A percentile compares a stretch with the other conserved stretches of the same genome.
Evolutionary conservation across 768 basidiomycete species (phyloP).

Genomic region (Megacollybia marginata): DNA sequence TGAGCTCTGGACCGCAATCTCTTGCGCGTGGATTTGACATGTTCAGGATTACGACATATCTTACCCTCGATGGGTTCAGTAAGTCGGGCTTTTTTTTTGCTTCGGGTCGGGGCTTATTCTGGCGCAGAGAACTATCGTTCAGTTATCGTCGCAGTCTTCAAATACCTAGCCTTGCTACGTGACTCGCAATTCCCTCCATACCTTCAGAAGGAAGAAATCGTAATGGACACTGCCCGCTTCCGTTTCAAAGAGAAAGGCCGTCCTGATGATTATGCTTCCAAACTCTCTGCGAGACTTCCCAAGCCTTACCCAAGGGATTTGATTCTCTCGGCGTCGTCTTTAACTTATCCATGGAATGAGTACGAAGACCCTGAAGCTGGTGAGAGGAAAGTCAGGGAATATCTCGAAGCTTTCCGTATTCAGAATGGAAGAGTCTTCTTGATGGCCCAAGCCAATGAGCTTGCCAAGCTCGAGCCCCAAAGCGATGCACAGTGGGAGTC

Average conservation of each 20-base stretch:
- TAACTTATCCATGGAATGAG: slow-evolving; percentile 70
- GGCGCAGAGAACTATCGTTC: slow-evolving; percentile 64
- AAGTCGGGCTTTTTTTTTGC: slow-evolving; percentile 21
- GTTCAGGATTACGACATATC: slow-evolving; percentile 75
- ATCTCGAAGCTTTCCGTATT: slow-evolving; percentile 54
- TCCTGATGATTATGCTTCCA: slow-evolving; percentile 74
- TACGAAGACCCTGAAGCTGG: slow-evolving; percentile 28
- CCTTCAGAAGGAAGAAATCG: slow-evolving; percentile 70
- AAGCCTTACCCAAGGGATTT: slow-evolving; percentile 79
- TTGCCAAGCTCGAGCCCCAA: slow-evolving; percentile 48
- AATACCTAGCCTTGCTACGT: slow-evolving; percentile 70
- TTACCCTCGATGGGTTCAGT: slow-evolving; percentile 88
- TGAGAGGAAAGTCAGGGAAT: slow-evolving; percentile 47
- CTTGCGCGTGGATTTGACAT: slow-evolving; percentile 81
- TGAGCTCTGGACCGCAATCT: slow-evolving; percentile 63
- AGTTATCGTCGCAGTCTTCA: slow-evolving; percentile 64
- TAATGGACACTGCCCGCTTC: slow-evolving; percentile 69
- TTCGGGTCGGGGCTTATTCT: slow-evolving; percentile 3
- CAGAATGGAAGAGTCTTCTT: slow-evolving; percentile 62
- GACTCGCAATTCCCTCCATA: slow-evolving; percentile 52
- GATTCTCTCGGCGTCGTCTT: slow-evolving; percentile 60
- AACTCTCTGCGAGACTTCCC: slow-evolving; percentile 65
- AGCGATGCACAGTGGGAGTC: slow-evolving; percentile 48
- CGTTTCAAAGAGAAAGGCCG: slow-evolving; percentile 80
- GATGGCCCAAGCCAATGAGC: slow-evolving; percentile 69